Conservation (phyloP, 1,284 basidiomycete species). For the Laetiporus sulphureus region DNA sequence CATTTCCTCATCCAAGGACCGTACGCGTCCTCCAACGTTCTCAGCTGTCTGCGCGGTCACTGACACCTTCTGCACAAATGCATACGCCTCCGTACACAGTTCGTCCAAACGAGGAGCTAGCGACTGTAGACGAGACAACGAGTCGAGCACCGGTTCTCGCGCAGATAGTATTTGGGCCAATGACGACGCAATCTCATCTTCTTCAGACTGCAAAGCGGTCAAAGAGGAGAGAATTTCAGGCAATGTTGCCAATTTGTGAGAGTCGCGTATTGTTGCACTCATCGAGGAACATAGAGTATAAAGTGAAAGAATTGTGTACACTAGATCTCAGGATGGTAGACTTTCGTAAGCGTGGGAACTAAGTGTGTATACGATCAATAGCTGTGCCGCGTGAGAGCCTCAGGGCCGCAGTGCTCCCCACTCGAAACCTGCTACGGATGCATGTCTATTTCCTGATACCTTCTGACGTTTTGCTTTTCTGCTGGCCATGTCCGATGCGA, state of each 20-base stretch:
- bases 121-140: slow-evolving; percentile 57
- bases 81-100: slow-evolving; percentile 54
- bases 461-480: too few relatives aligned
- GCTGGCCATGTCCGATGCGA: too few relatives aligned
- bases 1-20: slow-evolving; percentile 88
- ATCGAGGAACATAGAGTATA: too few relatives aligned
- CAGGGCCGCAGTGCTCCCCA: too few relatives aligned
- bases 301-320: too few relatives aligned
- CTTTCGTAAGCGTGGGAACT: too few relatives aligned
- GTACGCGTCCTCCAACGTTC: slow-evolving; percentile 84
- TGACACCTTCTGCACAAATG: slow-evolving; percentile 53
- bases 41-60: slow-evolving; percentile 79
- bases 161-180: slow-evolving; percentile 69
- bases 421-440: too few relatives aligned
- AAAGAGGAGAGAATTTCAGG: slow-evolving; percentile 64
- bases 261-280: too few relatives aligned
- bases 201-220: slow-evolving; percentile 73
- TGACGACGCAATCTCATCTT: slow-evolving; percentile 71
- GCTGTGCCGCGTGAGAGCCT: too few relatives aligned
- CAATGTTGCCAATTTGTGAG: slow-evolving; percentile 51
- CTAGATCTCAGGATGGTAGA: too few relatives aligned
- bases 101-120: slow-evolving; percentile 61
- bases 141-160: slow-evolving; percentile 57
- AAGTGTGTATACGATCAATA: too few relatives aligned
- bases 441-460: too few relatives aligned